Evolutionary conservation across 2,329 filamentous ascomycete genomes (phyloP), one percentile per base, ranked within the genome.

Genomic region (Calcarisporium arbuscula): DNA sequence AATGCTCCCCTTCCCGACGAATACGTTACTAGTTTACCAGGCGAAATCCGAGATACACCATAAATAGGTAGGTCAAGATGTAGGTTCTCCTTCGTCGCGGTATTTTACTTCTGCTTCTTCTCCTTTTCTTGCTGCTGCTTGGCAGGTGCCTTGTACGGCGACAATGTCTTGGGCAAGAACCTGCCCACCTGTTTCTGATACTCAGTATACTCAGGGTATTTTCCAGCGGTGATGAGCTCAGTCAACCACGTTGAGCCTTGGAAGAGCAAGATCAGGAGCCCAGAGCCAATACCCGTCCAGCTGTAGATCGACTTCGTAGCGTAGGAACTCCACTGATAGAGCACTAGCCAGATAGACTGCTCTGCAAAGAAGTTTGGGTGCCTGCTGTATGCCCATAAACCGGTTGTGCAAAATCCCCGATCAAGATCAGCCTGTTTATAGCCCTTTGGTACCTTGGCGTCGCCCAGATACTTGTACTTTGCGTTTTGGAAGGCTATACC

Each of bases 311-410:
- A 77, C 36, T 79, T 73, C 20, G 81, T 85, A 35, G 80, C 74
- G 54, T 77, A 82, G 59, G 84, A 90, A 46, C 75, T 78, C 92
- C 90, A 98, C 51, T 86, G 76, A 59, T 96, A 96, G 34, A 96
- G 61, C 8, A 79, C 65, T 35, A 94, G 70, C 92, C 92, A 98
- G 49, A 96, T 79, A 19, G 79, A 69, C 62, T 96, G 92, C 62
- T 98, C 92, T 5, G 85, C 86, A 5, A 85, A 78, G 53, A 96
- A 98, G 60, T 98, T 98, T 30, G 92, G 92, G 58, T 98, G 94
- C 29, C 92, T 76, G 48, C 83, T 90, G 66, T 81, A 88, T 1
- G 80, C 82, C 82, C 85, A 98, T 7, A 98, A 68, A 0, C 92
- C 92, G 5, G 72, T 77, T 8, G 85, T 82, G 44, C 85, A 72